These are phyloP conservation scores for Verticillium nonalfalfae DNA, from an alignment of 2,329 filamentous ascomycete genomes.

Conservation along the genomic window DNA sequence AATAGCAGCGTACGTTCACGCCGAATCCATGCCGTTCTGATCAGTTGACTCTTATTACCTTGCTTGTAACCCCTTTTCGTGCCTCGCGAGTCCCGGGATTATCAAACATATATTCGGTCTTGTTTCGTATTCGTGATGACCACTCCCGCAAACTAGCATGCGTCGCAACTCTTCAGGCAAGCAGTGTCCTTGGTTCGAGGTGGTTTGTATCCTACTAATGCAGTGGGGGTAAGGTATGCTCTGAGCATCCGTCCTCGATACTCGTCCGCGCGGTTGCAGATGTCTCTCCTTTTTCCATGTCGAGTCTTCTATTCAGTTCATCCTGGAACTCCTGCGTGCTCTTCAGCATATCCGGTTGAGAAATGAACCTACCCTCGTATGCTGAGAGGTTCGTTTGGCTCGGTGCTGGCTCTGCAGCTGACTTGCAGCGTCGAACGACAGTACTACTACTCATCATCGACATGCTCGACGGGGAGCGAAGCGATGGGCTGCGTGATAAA, in stretches of 20 bases:
- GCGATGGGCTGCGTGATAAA: conserved; percentile 2
- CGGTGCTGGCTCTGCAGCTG: not conserved
- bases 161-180: not conserved
- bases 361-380: not conserved
- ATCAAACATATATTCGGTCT: not conserved
- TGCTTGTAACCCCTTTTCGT: not conserved
- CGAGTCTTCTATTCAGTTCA: not conserved
- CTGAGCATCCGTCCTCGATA: not conserved
- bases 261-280: not conserved
- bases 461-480: not conserved
- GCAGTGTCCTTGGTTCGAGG: not conserved
- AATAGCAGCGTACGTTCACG: not conserved
- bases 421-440: not conserved
- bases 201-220: not conserved
- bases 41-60: not conserved
- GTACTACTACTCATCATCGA: not conserved
- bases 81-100: not conserved
- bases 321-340: not conserved
- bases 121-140: not conserved
- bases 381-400: not conserved
- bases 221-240: not conserved
- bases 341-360: not conserved
- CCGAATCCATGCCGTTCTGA: not conserved
- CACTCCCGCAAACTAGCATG: not conserved
- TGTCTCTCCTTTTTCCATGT: not conserved